Base-by-base conservation (phyloP, 2,329 filamentous ascomycete species). In the Cladophialophora psammophila region DNA sequence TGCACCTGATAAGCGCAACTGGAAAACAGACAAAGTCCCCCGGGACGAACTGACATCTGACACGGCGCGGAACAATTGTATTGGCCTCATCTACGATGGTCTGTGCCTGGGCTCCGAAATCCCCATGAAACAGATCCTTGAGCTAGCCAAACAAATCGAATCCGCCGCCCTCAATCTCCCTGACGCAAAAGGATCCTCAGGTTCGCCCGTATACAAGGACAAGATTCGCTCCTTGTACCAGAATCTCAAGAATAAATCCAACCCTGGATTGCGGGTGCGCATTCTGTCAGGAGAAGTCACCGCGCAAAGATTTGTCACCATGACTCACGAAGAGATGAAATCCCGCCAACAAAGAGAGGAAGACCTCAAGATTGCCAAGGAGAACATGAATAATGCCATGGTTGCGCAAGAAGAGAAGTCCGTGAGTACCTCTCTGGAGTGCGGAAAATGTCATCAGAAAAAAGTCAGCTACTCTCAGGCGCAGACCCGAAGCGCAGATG, bases 341-440 rank as follows among this genome's bases (percentile, higher is more conserved):
- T 95, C 91, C 56, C 90, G 89, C 58, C 89, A 95, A 79, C 91
- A 92, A 80, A 88, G 89, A 68, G 88, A 88, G 74, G 87, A 90
- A 76, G 93, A 97, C 73, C 83, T 87, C 73, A 88, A 88, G 78
- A 85, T 97, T 59, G 86, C 93, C 77, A 88, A 91, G 80, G 93
- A 97, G 81, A 99, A 99, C 80, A 94, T 98, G 91, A 93, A 93
- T 83, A 93, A 94, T 80, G 93, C 95, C 1, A 96, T 98, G 89
- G 94, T 96, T 10, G 92, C 94, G 65, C 91, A 94, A 84, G 91
- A 89, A 18, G 91, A 97, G 81, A 95, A 93, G 85, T 94, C 91
- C 77, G 93, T 97, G 81, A 93, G 90, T 77, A 90, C 91, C 77
- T 92, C 90, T 65, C 85, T 98, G 75, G 90, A 92, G 80, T 99